A percentile compares a stretch with the other conserved stretches of the same genome.
These are phyloP conservation scores for Schoenoplectus tabernaemontani DNA, from an alignment of 202 grass and related monocot species.

Conservation along the genomic window DNA sequence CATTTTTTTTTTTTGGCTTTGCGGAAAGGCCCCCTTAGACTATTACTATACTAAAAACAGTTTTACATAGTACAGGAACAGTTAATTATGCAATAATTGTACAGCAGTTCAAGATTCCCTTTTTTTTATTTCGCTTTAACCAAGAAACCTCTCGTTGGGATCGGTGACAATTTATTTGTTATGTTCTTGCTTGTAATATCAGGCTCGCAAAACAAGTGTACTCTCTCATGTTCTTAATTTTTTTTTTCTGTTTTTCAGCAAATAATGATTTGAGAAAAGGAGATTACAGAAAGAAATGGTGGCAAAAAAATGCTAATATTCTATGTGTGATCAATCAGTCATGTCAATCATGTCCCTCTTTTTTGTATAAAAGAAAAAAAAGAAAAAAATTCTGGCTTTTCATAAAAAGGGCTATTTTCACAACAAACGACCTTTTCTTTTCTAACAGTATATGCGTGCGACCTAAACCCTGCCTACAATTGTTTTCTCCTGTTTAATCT, in stretches of 20 bases:
- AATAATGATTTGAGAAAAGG: conserved; percentile 4
- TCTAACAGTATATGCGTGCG: background rate
- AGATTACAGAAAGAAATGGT: background rate
- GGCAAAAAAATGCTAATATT: background rate
- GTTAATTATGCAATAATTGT: too few relatives aligned
- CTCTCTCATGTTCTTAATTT: background rate
- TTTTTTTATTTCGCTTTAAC: too few relatives aligned
- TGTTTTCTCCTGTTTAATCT: conserved; percentile 9
- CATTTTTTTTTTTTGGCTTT: too few relatives aligned
- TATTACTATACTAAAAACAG: too few relatives aligned
- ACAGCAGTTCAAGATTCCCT: too few relatives aligned
- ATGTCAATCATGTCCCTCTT: background rate
- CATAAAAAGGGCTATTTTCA: background rate
- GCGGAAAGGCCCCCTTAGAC: too few relatives aligned
- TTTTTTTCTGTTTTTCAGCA: background rate
- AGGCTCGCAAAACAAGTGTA: conserved; percentile 11
- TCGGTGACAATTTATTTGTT: background rate
- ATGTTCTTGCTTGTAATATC: background rate
- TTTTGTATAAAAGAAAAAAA: background rate
- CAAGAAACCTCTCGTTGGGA: background rate
- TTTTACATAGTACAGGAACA: too few relatives aligned
- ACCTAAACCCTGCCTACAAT: background rate
- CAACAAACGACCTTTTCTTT: background rate
- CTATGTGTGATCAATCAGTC: background rate
- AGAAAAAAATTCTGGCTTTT: background rate